Base-by-base conservation (phyloP, 306 rosid species). In the Gleditsia sinensis region DNA sequence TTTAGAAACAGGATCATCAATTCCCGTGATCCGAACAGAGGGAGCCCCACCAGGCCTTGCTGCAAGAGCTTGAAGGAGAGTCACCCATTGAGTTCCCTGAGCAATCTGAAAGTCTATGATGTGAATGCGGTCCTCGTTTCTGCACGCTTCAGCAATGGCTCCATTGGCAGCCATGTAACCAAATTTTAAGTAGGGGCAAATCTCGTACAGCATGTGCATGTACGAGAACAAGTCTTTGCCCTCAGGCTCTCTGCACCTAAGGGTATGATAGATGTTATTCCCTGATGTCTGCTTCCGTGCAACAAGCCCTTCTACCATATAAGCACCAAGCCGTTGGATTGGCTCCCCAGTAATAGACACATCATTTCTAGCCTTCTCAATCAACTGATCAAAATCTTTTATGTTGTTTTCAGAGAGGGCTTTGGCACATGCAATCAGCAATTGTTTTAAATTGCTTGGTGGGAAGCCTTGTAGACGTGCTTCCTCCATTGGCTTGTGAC, bases 81-180 rank as follows among this genome's bases (percentile, higher is more conserved):
- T 95, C 68, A 82, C 71, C 99, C 99, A 92, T 50, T 92, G 98
- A 14, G 88, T 73, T 50, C 99, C 99, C 74, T 88, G 91, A 84
- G 91, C 91, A 74, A 95, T 95, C 82, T 90, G 99, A 67, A 92
- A 95, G 78, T 95, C 98, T 76, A 95, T 77, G 43, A 95, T 95
- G 86, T 95, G 99, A 72, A 95, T 85, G 51, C 70, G 85, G 42
- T 95, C 98, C 75, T 86, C 97, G 10, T 86, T 84, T 83, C 88
- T 82, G 83, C 96, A 92, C 9, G 97, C 98, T 50, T 92, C 97
- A 9, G 98, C 98, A 48, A 95, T 92, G 37, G 99, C 99, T 62
- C 98, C 98, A 25, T 95, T 95, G 32, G 98, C 99, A 74, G 98
- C 98, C 99, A 95, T 92, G 87, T 95, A 92, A 71, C 99, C 98